These are phyloP conservation scores for Cordyceps cateniannulata DNA, from an alignment of 2,329 filamentous ascomycete species.

Conservation along the genomic window DNA sequence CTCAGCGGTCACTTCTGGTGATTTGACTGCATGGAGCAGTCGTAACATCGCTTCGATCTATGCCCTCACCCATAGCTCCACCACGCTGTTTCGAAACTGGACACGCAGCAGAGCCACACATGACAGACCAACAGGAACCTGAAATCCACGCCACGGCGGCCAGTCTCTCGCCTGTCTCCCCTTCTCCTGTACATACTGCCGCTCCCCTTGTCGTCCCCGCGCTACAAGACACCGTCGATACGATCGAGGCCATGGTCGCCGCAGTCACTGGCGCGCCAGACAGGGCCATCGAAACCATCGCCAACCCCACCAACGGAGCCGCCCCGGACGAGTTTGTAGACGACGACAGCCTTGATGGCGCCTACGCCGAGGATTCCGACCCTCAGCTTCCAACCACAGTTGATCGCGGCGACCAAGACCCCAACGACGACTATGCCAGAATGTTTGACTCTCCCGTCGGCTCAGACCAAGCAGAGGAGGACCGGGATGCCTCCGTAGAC, in stretches of 20 bases:
- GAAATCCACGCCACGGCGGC: conserved; percentile 46
- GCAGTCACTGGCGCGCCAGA: conserved; percentile 26
- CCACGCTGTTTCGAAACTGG: not conserved
- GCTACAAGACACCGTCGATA: conserved; percentile 47
- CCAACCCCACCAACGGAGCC: conserved; percentile 27
- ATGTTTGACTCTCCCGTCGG: conserved; percentile 43
- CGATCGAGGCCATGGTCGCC: conserved; percentile 40
- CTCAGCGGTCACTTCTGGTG: not conserved
- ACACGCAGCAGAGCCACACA: not conserved
- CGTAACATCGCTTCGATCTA: not conserved
- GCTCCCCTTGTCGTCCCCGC: conserved; percentile 41
- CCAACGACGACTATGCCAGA: conserved; percentile 45
- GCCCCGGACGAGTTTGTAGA: conserved; percentile 33
- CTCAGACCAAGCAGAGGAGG: conserved; percentile 29
- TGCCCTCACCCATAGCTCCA: conserved; percentile 10
- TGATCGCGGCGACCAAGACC: conserved; percentile 20
- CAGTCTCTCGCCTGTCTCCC: conserved; percentile 43
- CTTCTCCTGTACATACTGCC: conserved; percentile 40
- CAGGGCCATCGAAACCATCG: conserved; percentile 21
- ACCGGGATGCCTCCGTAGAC: conserved; percentile 23
- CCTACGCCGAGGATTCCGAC: conserved; percentile 35
- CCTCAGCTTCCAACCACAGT: conserved; percentile 21
- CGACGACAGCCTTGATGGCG: conserved; percentile 43
- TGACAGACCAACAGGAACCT: conserved; percentile 28
- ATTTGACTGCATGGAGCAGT: conserved; percentile 3